phyloP scores from a whole-genome alignment of 208 protist species.

The Angomonas ambiguus region DNA sequence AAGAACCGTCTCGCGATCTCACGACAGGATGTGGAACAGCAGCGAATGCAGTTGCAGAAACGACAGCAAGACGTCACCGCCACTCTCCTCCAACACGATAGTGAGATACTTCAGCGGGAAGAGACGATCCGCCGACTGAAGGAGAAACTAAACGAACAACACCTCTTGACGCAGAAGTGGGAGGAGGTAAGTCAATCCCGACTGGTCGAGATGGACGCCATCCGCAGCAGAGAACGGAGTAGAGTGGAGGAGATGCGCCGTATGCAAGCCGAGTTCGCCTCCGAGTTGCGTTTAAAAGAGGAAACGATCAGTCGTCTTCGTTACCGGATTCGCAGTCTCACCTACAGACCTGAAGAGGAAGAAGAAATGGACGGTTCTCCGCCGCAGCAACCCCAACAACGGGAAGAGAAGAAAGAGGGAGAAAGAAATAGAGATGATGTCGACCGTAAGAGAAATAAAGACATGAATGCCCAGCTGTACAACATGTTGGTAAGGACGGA shows the following conservation, averaged over 20 bases:
- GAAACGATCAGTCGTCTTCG: constrained; percentile 69
- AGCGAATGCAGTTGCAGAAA: constrained; percentile 51
- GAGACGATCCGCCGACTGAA: constrained; percentile 25
- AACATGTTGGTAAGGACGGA: constrained; percentile 40
- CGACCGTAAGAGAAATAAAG: not conserved
- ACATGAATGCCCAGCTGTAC: constrained; percentile 28
- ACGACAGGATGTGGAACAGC: constrained; percentile 60
- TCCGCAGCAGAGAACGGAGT: constrained; percentile 56
- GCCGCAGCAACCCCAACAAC: not conserved
- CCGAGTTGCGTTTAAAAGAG: constrained; percentile 76
- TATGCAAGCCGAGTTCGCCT: constrained; percentile 63
- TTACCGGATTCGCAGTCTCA: constrained; percentile 52
- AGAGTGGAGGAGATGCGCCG: constrained; percentile 65
- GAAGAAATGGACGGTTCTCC: too few species aligned
- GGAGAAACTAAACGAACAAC: constrained; percentile 41
- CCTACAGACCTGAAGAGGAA: constrained; percentile 13
- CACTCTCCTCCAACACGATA: constrained; percentile 40
- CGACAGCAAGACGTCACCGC: constrained; percentile 40
- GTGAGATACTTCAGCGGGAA: constrained; percentile 19
- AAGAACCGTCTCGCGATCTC: constrained; percentile 44
- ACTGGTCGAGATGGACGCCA: constrained; percentile 65
- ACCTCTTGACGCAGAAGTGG: constrained; percentile 51
- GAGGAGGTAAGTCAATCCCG: constrained; percentile 73
- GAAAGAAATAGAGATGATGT: not conserved
- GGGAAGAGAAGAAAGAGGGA: not conserved